Evolutionary conservation across 2,329 filamentous ascomycete species (phyloP).

Genomic region (Talaromyces rugulosus): DNA sequence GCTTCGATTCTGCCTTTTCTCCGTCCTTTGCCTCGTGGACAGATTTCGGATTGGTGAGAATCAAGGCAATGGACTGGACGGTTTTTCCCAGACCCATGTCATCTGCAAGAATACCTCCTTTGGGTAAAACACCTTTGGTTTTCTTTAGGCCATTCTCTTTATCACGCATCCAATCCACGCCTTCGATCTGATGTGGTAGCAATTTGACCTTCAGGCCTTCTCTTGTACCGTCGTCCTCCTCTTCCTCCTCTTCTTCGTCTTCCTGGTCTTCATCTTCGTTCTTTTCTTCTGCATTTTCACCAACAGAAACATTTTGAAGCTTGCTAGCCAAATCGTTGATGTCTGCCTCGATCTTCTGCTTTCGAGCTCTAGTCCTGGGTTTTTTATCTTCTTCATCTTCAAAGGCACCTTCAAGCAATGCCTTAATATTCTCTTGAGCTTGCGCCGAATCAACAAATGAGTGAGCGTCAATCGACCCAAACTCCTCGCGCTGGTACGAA

Average conservation of each 20-base stretch:
- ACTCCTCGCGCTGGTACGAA: slow-evolving; percentile 42
- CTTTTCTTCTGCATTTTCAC: slow-evolving; percentile 22
- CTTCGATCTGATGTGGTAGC: slow-evolving; percentile 89
- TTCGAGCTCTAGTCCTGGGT: slow-evolving; percentile 33
- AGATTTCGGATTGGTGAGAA: slow-evolving; percentile 76
- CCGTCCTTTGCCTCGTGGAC: slow-evolving; percentile 46
- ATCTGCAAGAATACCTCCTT: slow-evolving; percentile 91
- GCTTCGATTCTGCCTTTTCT: slow-evolving; percentile 42
- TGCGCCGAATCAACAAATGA: slow-evolving; percentile 47
- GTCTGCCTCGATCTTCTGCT: slow-evolving; percentile 34
- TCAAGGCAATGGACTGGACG: slow-evolving; percentile 83
- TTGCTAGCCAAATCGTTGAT: slow-evolving; percentile 42
- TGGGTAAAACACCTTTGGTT: slow-evolving; percentile 71
- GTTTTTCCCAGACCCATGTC: slow-evolving; percentile 97
- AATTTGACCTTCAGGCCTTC: slow-evolving; percentile 83
- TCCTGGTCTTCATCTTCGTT: slow-evolving; percentile 37
- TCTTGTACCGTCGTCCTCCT: slow-evolving; percentile 60
- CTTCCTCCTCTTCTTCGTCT: slow-evolving; percentile 34
- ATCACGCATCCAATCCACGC: slow-evolving; percentile 90
- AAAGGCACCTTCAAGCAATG: slow-evolving; percentile 47
- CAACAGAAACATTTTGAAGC: slow-evolving; percentile 39
- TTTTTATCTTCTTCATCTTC: slow-evolving; percentile 46
- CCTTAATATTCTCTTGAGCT: slow-evolving; percentile 51
- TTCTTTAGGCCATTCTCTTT: slow-evolving; percentile 85
- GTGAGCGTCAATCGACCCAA: slow-evolving; percentile 52